Evolutionary conservation across 805 yeast species (phyloP).

Genomic region (Debaryomyces hansenii): DNA sequence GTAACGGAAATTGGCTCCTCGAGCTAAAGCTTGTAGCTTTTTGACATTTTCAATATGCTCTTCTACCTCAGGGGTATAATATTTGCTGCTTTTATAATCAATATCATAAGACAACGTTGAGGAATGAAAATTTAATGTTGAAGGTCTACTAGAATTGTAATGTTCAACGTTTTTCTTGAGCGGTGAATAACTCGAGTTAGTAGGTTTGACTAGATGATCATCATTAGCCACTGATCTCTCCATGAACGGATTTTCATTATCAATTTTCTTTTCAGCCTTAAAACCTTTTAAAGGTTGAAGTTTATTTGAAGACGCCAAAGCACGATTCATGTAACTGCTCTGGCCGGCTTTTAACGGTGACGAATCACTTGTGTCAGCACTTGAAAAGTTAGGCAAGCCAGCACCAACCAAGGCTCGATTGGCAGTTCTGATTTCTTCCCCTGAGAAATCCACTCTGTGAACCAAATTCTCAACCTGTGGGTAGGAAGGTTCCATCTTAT

Average conservation of each 20-base stretch:
- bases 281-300: not conserved
- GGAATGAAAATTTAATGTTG: not conserved
- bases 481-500: conserved; percentile 50
- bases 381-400: conserved; percentile 72
- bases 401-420: conserved; percentile 68
- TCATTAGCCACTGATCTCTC: not conserved
- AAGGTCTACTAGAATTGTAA: not conserved
- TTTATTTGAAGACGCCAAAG: not conserved
- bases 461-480: conserved; percentile 64
- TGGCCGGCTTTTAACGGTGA: conserved; percentile 10
- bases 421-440: conserved; percentile 67
- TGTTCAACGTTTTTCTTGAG: not conserved
- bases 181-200: not conserved
- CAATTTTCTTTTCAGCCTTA: not conserved
- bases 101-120: not conserved
- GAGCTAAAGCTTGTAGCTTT: conserved; percentile 64
- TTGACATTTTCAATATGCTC: conserved; percentile 31
- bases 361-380: conserved; percentile 31
- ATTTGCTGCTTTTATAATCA: conserved; percentile 3
- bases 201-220: not conserved
- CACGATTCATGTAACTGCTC: conserved; percentile 21
- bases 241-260: not conserved
- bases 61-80: conserved; percentile 18
- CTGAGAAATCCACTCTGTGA: conserved; percentile 61
- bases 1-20: conserved; percentile 70